Conservation (phyloP, 2,329 filamentous ascomycete species). For the Botrytis sinoallii region DNA sequence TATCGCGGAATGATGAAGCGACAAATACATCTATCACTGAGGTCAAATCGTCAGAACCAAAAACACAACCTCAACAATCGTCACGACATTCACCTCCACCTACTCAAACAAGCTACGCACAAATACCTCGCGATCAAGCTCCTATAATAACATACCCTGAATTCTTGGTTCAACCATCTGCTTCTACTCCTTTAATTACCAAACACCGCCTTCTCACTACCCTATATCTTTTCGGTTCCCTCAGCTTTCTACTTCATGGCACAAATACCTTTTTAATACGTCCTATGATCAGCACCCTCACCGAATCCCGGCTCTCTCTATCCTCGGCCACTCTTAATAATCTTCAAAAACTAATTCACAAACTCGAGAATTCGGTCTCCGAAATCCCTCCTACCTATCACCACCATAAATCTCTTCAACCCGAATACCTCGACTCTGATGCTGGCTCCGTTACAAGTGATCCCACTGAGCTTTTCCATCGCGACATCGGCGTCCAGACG, state of each 20-base stretch:
- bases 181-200: slow-evolving; percentile 59
- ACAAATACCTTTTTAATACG: slow-evolving; percentile 65
- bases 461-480: slow-evolving; percentile 76
- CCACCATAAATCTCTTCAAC: slow-evolving; percentile 29
- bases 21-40: slow-evolving; percentile 9
- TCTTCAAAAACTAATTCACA: slow-evolving; percentile 49
- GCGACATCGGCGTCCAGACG: slow-evolving; percentile 78
- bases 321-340: slow-evolving; percentile 48
- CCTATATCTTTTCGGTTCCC: slow-evolving; percentile 54
- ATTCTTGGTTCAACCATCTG: slow-evolving; percentile 58
- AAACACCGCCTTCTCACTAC: slow-evolving; percentile 56
- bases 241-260: slow-evolving; percentile 66
- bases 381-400: slow-evolving; percentile 49
- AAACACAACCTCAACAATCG: neutral
- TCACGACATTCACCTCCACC: neutral
- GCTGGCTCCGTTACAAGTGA: slow-evolving; percentile 43
- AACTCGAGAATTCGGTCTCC: slow-evolving; percentile 57
- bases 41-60: slow-evolving; percentile 2
- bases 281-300: slow-evolving; percentile 54
- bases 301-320: slow-evolving; percentile 52
- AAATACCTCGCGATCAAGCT: slow-evolving; percentile 42
- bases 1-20: slow-evolving; percentile 33
- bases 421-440: slow-evolving; percentile 43
- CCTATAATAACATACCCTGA: slow-evolving; percentile 70
- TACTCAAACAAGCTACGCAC: slow-evolving; percentile 40